A percentile compares a stretch with the other conserved stretches of the same genome.
These are phyloP conservation scores for Coemansia umbellata DNA, from an alignment of 192 early-diverging fungal species.

Conservation along the genomic window DNA sequence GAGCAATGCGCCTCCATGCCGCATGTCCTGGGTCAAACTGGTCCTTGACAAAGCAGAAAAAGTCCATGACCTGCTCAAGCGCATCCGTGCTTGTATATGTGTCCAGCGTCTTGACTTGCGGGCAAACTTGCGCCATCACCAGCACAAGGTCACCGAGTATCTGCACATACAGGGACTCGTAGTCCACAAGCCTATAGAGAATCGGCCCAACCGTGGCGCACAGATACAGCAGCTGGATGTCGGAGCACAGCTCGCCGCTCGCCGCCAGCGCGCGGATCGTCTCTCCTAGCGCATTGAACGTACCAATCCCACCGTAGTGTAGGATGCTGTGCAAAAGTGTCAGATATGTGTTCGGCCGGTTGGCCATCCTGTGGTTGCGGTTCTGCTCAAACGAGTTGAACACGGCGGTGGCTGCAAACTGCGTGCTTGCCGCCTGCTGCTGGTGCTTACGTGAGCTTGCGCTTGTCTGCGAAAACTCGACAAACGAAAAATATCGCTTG, in stretches of 20 bases:
- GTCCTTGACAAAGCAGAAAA: constrained; percentile 51
- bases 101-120: constrained; percentile 14
- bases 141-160: constrained; percentile 39
- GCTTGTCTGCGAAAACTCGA: constrained; percentile 29
- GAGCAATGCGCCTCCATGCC: constrained; percentile 42
- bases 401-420: constrained; percentile 56
- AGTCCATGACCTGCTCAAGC: constrained; percentile 51
- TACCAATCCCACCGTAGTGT: constrained; percentile 70
- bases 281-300: constrained; percentile 48
- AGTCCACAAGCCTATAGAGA: constrained; percentile 62
- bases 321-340: constrained; percentile 68
- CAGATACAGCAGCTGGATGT: constrained; percentile 69
- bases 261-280: constrained; percentile 36
- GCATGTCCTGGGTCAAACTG: constrained; percentile 43
- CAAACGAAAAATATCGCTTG: constrained; percentile 53
- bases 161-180: constrained; percentile 36
- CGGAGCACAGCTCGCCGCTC: constrained; percentile 54
- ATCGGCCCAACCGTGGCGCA: constrained; percentile 68
- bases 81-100: constrained; percentile 34
- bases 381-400: constrained; percentile 60
- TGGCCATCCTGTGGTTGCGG: constrained; percentile 56
- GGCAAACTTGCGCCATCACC: constrained; percentile 41
- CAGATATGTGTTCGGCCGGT: constrained; percentile 67
- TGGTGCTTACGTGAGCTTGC: constrained; percentile 4
- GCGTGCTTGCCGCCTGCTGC: background rate